Base-by-base conservation (phyloP, 345 rosid genomes). In the Microthlaspi erraticum region DNA sequence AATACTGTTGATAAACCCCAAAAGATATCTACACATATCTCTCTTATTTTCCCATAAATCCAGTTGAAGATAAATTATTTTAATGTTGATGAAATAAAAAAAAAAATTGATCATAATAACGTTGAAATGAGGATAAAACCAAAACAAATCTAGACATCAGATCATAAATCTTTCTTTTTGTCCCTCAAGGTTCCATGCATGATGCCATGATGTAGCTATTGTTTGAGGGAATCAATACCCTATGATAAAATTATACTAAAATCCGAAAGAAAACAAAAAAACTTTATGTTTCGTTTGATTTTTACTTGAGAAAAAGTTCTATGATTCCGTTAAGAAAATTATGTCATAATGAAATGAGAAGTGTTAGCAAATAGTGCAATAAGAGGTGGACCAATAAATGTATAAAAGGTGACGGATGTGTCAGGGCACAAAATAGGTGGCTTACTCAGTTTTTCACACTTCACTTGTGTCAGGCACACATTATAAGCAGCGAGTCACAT, bases 401-500 rank as follows among this genome's bases (percentile, higher is more conserved):
- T 23, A 49, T 13, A 59, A 58, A 74, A 62, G 44, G 78, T 44
- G 69, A 52, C 39, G 20, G 42, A 60, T 52, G 58, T 74, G 78
- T 41, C 73, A 75, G 74, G 69, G 78, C 74, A 75, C 58, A 68
- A 60, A 46, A 52, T 68, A 60, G 63, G 64, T 74, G 78, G 62
- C 68, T 67, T 67, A 26, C 63, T 60, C 78, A 74, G 63, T 58
- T 75, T 61, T 38, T 60, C 78, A 75, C 74, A 68, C 69, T 75
- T 64, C 58, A 36, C 74, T 68, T 69, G 74, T 75, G 74, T 75
- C 74, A 37, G 59, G 12, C 74, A 68, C 79, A 75, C 78, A 61
- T 53, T 29, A 52, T 36, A 53, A 75, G 69, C 64, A 75, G n/a
- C 63, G 70, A 43, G 64, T 61, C 70, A 45, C 78, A 67, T 60